Evolutionary conservation across 1,284 basidiomycete species (phyloP).

Genomic region (Tremellales sp.): DNA sequence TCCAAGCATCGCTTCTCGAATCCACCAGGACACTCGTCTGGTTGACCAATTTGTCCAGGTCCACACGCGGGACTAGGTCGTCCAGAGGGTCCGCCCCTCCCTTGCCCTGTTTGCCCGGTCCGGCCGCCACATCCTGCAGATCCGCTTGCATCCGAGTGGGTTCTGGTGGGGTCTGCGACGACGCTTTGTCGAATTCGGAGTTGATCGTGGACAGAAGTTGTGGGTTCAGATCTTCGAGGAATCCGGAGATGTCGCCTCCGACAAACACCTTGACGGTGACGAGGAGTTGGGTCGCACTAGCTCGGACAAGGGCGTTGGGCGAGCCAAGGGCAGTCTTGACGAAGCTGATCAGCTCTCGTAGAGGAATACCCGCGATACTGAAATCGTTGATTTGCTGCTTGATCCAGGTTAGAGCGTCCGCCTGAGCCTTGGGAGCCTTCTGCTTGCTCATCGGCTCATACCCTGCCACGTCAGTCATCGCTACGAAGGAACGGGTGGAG

Average conservation of each 20-base stretch:
- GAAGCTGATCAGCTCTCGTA: slow-evolving; percentile 84
- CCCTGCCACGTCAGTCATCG: slow-evolving; percentile 55
- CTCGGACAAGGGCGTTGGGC: slow-evolving; percentile 89
- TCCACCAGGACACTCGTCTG: slow-evolving; percentile 78
- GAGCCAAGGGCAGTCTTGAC: slow-evolving; percentile 83
- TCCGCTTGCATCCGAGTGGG: slow-evolving; percentile 75
- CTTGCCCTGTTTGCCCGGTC: slow-evolving; percentile 50
- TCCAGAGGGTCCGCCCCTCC: slow-evolving; percentile 69
- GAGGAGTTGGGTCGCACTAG: slow-evolving; percentile 89
- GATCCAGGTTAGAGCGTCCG: slow-evolving; percentile 87
- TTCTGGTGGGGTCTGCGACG: slow-evolving; percentile 70
- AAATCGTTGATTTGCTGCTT: slow-evolving; percentile 87
- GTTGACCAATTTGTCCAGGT: slow-evolving; percentile 81
- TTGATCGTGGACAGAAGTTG: slow-evolving; percentile 89
- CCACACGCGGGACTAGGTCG: slow-evolving; percentile 91
- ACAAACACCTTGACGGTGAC: slow-evolving; percentile 91
- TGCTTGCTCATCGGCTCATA: slow-evolving; percentile 89
- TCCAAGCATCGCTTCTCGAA: slow-evolving; percentile 91
- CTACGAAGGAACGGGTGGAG: not conserved
- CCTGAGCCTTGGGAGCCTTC: slow-evolving; percentile 95
- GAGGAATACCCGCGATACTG: slow-evolving; percentile 78
- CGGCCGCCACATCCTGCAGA: slow-evolving; percentile 54
- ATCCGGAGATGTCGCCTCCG: slow-evolving; percentile 86
- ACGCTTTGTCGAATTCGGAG: slow-evolving; percentile 90
- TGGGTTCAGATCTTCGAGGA: slow-evolving; percentile 91